Evolutionary conservation across 2,329 filamentous ascomycete species (phyloP).

Genomic region (Furcasterigmium furcatum): DNA sequence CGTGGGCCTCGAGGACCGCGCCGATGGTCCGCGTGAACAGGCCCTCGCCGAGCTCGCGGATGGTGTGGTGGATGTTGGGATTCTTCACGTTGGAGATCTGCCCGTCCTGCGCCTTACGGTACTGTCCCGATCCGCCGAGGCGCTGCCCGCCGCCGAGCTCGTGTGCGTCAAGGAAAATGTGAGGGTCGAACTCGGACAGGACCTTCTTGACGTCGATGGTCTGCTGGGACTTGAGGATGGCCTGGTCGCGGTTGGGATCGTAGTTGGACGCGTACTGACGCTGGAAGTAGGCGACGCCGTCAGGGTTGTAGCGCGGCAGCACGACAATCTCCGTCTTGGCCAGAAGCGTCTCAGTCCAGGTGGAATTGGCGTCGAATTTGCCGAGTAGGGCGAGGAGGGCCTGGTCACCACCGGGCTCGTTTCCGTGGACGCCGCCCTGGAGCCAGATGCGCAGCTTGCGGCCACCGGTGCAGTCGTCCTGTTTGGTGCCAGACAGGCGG

Average conservation of each 20-base stretch:
- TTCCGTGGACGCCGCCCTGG: slow-evolving; percentile 8
- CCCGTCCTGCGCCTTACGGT: slow-evolving; percentile 7
- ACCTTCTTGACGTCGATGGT: slow-evolving; percentile 6
- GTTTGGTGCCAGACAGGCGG: slow-evolving; percentile 6
- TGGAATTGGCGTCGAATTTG: slow-evolving; percentile 4
- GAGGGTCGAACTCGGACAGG: slow-evolving; percentile 6
- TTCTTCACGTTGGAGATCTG: slow-evolving; percentile 8
- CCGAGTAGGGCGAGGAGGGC: slow-evolving; percentile 9
- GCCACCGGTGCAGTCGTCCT: background rate
- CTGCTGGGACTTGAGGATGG: slow-evolving; percentile 7
- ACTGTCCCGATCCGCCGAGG: slow-evolving; percentile 5
- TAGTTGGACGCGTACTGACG: slow-evolving; percentile 6
- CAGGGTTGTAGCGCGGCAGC: slow-evolving; percentile 9
- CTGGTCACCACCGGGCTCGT: slow-evolving; percentile 9
- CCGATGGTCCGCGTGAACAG: slow-evolving; percentile 5
- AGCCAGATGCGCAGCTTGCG: slow-evolving; percentile 9
- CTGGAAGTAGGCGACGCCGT: slow-evolving; percentile 10
- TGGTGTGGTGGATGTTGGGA: slow-evolving; percentile 7
- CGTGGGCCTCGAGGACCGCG: slow-evolving; percentile 2
- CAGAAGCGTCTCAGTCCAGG: slow-evolving; percentile 6
- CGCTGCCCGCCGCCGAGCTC: slow-evolving; percentile 6
- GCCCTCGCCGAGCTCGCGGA: slow-evolving; percentile 6
- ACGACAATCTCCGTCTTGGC: slow-evolving; percentile 6
- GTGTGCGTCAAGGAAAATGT: slow-evolving; percentile 9
- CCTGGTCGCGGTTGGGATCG: slow-evolving; percentile 9